Conservation (phyloP, 2,329 filamentous ascomycete species). For the Fusarium irregulare region DNA sequence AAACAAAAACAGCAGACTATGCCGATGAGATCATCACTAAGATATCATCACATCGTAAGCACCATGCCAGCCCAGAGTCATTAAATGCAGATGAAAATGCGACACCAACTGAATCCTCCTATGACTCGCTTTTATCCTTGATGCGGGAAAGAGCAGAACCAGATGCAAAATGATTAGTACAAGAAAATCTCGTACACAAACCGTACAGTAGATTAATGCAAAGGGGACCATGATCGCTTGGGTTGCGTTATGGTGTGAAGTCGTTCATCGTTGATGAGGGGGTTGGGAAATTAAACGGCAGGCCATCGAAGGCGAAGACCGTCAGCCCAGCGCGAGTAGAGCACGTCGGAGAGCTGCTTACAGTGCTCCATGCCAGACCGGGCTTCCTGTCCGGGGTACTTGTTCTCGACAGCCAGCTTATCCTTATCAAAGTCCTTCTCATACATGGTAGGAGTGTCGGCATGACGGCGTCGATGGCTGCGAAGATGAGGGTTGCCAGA, state of each 20-base stretch:
- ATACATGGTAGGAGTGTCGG: conserved; percentile 53
- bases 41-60: conserved; percentile 40
- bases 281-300: conserved; percentile 46
- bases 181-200: conserved; percentile 17
- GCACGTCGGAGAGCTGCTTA: conserved; percentile 86
- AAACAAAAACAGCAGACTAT: conserved; percentile 20
- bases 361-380: conserved; percentile 89
- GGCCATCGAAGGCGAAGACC: conserved; percentile 80
- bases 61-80: conserved; percentile 14
- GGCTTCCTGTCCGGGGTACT: conserved; percentile 65
- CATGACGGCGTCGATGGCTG: conserved; percentile 76
- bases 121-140: conserved; percentile 9
- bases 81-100: conserved; percentile 24
- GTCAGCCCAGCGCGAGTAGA: conserved; percentile 91
- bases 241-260: neutral
- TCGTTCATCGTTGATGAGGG: neutral
- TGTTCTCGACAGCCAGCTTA: conserved; percentile 61
- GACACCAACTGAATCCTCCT: neutral
- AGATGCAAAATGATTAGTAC: conserved; percentile 30
- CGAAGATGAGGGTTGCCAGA: conserved; percentile 88
- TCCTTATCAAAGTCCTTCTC: conserved; percentile 62
- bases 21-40: conserved; percentile 28
- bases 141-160: neutral
- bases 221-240: neutral
- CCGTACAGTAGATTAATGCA: conserved; percentile 14